Evolutionary conservation across 306 rosid species (phyloP).

Genomic region (Castanea mollissima): DNA sequence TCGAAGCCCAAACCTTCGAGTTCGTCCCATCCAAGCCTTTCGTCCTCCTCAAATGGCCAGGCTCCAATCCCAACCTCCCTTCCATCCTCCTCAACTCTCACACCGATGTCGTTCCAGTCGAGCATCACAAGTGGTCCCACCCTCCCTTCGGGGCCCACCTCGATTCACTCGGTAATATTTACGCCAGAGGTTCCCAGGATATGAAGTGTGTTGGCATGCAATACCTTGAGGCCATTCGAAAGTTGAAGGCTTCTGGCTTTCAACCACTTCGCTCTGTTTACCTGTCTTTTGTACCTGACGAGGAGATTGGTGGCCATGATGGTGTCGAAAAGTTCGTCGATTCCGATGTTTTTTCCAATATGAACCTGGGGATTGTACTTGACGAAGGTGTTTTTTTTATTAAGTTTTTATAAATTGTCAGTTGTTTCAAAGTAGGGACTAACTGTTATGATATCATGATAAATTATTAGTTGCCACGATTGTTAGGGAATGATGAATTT

Average conservation of each 20-base stretch:
- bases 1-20: conserved; percentile 61
- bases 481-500: too few species aligned
- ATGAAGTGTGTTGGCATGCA: conserved; percentile 96
- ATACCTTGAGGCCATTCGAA: conserved; percentile 82
- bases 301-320: conserved; percentile 82
- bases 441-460: too few species aligned
- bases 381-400: conserved; percentile 61
- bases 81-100: conserved; percentile 86
- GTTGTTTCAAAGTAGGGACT: too few species aligned
- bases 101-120: conserved; percentile 83
- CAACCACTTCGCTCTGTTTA: conserved; percentile 54
- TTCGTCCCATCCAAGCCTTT: conserved; percentile 64
- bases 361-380: conserved; percentile 77
- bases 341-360: conserved; percentile 45
- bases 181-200: conserved; percentile 88
- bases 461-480: too few species aligned
- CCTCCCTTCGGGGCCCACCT: conserved; percentile 68
- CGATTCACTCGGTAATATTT: conserved; percentile 45
- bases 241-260: conserved; percentile 49
- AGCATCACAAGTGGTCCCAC: conserved; percentile 67
- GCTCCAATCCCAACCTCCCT: conserved; percentile 57
- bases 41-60: conserved; percentile 77
- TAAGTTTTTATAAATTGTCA: too few species aligned
- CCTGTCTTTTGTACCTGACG: conserved; percentile 79
- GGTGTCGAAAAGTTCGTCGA: conserved; percentile 59